Evolutionary conservation across 371 early-diverging fungal species (phyloP).

Genomic region (Zychaea mexicana): DNA sequence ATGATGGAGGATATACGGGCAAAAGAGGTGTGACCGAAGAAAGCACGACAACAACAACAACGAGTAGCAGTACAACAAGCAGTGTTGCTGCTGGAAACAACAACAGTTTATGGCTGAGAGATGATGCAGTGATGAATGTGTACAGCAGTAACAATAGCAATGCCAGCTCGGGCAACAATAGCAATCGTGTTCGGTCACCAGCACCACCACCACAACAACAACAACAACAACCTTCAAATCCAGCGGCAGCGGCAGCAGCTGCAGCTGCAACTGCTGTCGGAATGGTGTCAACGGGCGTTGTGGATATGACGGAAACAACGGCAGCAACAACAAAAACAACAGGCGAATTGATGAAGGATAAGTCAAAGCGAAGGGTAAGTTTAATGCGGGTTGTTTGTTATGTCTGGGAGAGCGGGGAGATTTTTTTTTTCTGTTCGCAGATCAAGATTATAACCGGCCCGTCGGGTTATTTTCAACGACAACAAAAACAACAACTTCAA

Average conservation of each 20-base stretch:
- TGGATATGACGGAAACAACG: constrained; percentile 3
- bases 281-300: not conserved
- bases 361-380: constrained; percentile 4
- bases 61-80: not conserved
- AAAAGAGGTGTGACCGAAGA: not conserved
- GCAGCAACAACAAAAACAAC: too few relatives aligned
- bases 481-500: too few relatives aligned
- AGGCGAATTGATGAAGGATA: not conserved
- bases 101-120: not conserved
- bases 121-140: not conserved
- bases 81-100: too few relatives aligned
- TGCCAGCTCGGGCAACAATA: not conserved
- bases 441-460: not conserved
- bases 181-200: not conserved
- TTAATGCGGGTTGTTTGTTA: not conserved
- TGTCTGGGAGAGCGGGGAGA: too few relatives aligned
- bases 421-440: too few relatives aligned
- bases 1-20: not conserved
- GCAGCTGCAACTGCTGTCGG: not conserved
- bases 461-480: constrained; percentile 2
- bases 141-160: not conserved
- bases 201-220: not conserved
- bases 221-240: too few relatives aligned
- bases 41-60: constrained; percentile 1
- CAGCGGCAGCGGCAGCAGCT: not conserved